phyloP scores from a whole-genome alignment of 352 stramenopile genomes.

The Blastocystis sp. region DNA sequence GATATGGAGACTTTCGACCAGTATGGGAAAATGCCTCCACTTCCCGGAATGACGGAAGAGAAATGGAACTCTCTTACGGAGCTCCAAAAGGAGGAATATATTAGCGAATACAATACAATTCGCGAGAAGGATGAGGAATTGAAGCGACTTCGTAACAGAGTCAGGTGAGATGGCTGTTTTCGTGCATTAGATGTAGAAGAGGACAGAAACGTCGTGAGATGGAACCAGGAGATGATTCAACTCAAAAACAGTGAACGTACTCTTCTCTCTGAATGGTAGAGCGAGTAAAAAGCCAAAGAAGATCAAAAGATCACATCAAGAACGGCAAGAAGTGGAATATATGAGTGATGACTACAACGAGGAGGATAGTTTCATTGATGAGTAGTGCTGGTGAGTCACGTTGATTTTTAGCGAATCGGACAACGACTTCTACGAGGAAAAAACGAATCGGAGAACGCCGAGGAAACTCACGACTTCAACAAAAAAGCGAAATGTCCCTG shows the following conservation, averaged over 20 bases:
- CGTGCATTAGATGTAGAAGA: background rate
- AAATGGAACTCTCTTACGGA: constrained; percentile 50
- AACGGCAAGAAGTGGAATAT: background rate
- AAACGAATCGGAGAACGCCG: background rate
- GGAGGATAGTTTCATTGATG: constrained; percentile 45
- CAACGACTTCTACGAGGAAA: background rate
- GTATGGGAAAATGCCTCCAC: constrained; percentile 11
- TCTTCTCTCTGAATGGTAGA: background rate
- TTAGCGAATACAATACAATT: constrained; percentile 44
- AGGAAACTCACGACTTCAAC: background rate
- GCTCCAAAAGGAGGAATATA: constrained; percentile 13
- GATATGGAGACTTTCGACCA: constrained; percentile 22
- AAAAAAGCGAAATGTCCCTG: constrained; percentile 22
- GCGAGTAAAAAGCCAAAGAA: background rate
- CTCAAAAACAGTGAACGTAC: background rate
- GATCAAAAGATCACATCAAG: background rate
- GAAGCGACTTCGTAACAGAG: constrained; percentile 1
- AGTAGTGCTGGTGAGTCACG: background rate
- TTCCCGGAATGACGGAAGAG: constrained; percentile 51
- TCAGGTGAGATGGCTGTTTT: background rate
- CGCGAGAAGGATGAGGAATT: constrained; percentile 44
- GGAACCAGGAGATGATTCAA: background rate
- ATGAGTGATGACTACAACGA: background rate
- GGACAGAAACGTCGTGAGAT: background rate
- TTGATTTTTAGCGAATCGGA: background rate